Percentiles rank a stretch among this genome's conserved stretches.
phyloP scores from a whole-genome alignment of 169 alveolate species.

The Cryptosporidium tyzzeri region DNA sequence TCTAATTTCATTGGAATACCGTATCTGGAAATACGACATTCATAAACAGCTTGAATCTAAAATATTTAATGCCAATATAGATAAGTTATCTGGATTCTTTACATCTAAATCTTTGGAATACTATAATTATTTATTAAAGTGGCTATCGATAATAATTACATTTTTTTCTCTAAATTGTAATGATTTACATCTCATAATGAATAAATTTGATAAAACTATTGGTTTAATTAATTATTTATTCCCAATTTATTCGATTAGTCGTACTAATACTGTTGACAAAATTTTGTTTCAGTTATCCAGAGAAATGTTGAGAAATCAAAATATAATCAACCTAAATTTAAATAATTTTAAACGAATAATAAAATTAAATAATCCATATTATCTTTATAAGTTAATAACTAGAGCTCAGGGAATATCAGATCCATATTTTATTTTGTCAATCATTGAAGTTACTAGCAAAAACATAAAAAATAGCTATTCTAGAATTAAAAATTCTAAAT shows the following conservation, averaged over 20 bases:
- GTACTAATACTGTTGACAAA: neutral
- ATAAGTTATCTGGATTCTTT: slow-evolving; percentile 11
- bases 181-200: neutral
- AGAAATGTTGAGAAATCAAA: neutral
- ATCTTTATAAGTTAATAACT: neutral
- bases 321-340: neutral
- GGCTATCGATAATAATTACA: neutral
- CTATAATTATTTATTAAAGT: slow-evolving; percentile 19
- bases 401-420: neutral
- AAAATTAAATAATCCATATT: slow-evolving; percentile 2
- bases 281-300: neutral
- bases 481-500: slow-evolving; percentile 39
- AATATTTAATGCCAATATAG: neutral
- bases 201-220: neutral
- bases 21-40: slow-evolving; percentile 25
- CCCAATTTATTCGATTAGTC: neutral
- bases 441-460: slow-evolving; percentile 16
- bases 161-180: neutral
- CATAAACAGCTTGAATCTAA: neutral
- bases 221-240: neutral
- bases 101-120: neutral
- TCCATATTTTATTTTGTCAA: slow-evolving; percentile 9
- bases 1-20: neutral
- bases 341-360: slow-evolving; percentile 11
- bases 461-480: slow-evolving; percentile 21